Base-by-base conservation (phyloP, 148 eudicot species). In the Simmondsia chinensis region DNA sequence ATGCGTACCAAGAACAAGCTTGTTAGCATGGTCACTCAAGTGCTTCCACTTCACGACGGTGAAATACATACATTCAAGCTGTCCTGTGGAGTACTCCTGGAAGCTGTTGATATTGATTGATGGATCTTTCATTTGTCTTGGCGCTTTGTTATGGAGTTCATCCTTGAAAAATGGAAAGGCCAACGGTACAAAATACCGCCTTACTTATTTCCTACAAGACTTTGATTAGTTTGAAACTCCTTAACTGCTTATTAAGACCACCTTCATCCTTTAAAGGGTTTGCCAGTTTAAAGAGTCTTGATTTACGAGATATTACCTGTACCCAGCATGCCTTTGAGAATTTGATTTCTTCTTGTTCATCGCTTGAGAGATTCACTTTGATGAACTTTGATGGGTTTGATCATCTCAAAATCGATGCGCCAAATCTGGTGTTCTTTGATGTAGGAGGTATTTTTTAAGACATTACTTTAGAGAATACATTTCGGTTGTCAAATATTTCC, bases 81-180 rank as follows among this genome's bases (percentile, higher is more conserved):
- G 82, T 77, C 41, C 41, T n/a, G n/a, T n/a, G n/a, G n/a, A n/a
- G n/a, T n/a, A n/a, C n/a, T n/a, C n/a, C n/a, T n/a, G n/a, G n/a
- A n/a, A n/a, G n/a, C n/a, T n/a, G n/a, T 63, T 39, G 95, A 84
- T 56, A 77, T 84, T 16, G 89, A 84, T 52, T 60, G 95, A 15
- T 84, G 95, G 95, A 78, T 84, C 61, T 75, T 84, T 43, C 54
- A 54, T 53, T 62, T 84, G 17, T 80, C 95, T 29, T 72, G 89
- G 51, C 73, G 67, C 28, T 54, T 72, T 20, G 46, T 84, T 13
- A 68, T 60, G 47, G 88, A 80, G 48, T 75, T 84, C 34, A 60
- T 80, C 15, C 85, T 84, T 26, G 95, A 84, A 70, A 80, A 80
- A 42, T 84, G 95, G 95, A 80, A 77, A n/a, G n/a, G n/a, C 11